phyloP scores from a whole-genome alignment of 306 rosid genomes.

The Lathyrus tuberosus region DNA sequence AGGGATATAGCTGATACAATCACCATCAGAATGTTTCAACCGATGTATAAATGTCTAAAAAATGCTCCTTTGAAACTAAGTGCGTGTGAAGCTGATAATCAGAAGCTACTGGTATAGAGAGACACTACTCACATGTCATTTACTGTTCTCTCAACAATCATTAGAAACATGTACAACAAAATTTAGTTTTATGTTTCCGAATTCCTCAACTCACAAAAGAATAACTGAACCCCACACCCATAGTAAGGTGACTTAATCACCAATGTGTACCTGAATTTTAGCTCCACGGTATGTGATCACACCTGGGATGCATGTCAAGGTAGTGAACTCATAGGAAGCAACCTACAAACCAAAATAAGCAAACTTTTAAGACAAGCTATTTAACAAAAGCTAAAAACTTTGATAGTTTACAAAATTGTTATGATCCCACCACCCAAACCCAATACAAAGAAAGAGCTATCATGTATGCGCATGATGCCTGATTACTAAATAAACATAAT shows the following conservation, averaged over 20 bases:
- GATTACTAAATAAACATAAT: neutral
- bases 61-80: neutral
- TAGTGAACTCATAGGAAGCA: conserved; percentile 97
- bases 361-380: conserved; percentile 35
- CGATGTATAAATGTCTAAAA: neutral
- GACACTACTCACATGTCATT: conserved; percentile 18
- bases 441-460: conserved; percentile 1
- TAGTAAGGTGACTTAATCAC: conserved; percentile 2
- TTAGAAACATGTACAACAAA: conserved; percentile 4
- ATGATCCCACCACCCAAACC: conserved; percentile 21
- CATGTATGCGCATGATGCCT: neutral
- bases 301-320: conserved; percentile 97
- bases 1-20: conserved; percentile 3
- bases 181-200: conserved; percentile 6
- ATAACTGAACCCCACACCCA: no score
- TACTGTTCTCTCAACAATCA: conserved; percentile 18
- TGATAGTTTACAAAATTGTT: conserved; percentile 20
- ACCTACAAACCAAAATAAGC: conserved; percentile 59
- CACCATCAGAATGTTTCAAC: conserved; percentile 24
- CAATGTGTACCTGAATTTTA: conserved; percentile 82
- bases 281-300: conserved; percentile 92
- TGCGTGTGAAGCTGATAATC: neutral
- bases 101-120: neutral
- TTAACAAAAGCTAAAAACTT: conserved; percentile 29
- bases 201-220: conserved; percentile 16